Base-by-base conservation (phyloP, 1,139 yeast genomes). In the Taphrina communis region DNA sequence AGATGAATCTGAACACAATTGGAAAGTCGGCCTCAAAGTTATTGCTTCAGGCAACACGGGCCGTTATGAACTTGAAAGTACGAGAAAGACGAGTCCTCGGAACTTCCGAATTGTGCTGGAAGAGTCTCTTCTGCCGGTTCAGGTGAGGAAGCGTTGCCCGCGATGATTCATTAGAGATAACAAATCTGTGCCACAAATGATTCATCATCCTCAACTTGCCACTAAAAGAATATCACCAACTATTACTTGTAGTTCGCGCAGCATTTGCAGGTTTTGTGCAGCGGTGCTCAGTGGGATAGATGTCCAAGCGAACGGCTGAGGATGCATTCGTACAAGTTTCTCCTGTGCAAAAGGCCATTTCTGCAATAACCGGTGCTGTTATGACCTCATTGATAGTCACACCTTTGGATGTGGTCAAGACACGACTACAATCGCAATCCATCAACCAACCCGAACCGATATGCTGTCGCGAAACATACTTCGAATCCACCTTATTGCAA, bases 371-470 rank as follows among this genome's bases (percentile, higher is more conserved):
- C 6, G 68, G 68, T 12, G 68, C 68, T 12, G 55, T 65, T 19
- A 50, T 70, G 51, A 70, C 71, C 46, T 65, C 69, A 44, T 61
- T 65, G 42, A 60, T 63, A 19, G 70, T 70, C 21, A 70, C 72
- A 21, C 72, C 72, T 25, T 61, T 70, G 36, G 72, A 70, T 55
- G 69, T 70, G 42, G 71, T 70, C 62, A 70, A 70, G 57, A 70
- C 72, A 38, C 70, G 72, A n/a, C 44, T 70, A 17, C 72, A 70
- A 55, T 65, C 69, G 25, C 70, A 70, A 53, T 53, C 70, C 35
- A 48, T 59, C 12, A 39, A 58, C n/a, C 58, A 56, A 14, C 41
- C 67, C 11, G 67, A 63, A 9, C 59, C 59, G 9, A 57, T 65
- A 21, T 68, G 70, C 39, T 68, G 68, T 41, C 42, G 55, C 21